These are phyloP conservation scores for Ustilago loliicola DNA, from an alignment of 1,284 basidiomycete genomes.

Conservation along the genomic window DNA sequence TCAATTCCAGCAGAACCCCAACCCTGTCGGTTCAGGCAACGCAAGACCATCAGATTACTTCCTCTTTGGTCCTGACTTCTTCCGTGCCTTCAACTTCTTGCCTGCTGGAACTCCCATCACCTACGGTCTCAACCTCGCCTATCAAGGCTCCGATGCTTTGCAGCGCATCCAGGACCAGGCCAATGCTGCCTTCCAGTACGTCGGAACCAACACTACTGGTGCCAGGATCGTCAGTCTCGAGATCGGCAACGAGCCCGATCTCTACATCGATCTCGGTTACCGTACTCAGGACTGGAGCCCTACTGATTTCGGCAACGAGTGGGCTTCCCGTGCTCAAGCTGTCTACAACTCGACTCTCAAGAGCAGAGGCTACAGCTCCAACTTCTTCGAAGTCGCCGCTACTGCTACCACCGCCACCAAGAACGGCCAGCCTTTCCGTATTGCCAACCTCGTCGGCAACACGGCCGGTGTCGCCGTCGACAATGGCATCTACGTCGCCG, in stretches of 20 bases:
- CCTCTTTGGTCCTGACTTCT: conserved; percentile 52
- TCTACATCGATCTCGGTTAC: conserved; percentile 54
- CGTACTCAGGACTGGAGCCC: conserved; percentile 35
- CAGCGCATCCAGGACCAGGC: conserved; percentile 47
- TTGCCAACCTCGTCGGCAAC: conserved; percentile 53
- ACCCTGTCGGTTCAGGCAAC: conserved; percentile 31
- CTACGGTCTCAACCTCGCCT: conserved; percentile 60
- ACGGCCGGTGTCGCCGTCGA: conserved; percentile 50
- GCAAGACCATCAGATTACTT: conserved; percentile 33
- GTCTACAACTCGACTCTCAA: conserved; percentile 52
- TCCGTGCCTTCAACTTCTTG: conserved; percentile 41
- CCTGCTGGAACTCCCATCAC: conserved; percentile 57
- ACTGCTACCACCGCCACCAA: conserved; percentile 61
- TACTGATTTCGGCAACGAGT: conserved; percentile 52
- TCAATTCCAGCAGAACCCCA: conserved; percentile 31
- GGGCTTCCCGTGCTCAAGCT: conserved; percentile 38
- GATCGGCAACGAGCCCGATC: conserved; percentile 63
- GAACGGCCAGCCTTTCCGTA: conserved; percentile 52
- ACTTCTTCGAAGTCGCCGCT: conserved; percentile 61
- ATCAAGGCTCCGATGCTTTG: conserved; percentile 40
- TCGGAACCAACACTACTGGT: conserved; percentile 28
- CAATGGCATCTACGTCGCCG: conserved; percentile 61
- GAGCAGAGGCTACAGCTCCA: conserved; percentile 30
- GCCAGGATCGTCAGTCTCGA: conserved; percentile 57
- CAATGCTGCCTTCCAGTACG: conserved; percentile 33